Evolutionary conservation across 768 basidiomycete species (phyloP).

Genomic region (Grammothele lineata): DNA sequence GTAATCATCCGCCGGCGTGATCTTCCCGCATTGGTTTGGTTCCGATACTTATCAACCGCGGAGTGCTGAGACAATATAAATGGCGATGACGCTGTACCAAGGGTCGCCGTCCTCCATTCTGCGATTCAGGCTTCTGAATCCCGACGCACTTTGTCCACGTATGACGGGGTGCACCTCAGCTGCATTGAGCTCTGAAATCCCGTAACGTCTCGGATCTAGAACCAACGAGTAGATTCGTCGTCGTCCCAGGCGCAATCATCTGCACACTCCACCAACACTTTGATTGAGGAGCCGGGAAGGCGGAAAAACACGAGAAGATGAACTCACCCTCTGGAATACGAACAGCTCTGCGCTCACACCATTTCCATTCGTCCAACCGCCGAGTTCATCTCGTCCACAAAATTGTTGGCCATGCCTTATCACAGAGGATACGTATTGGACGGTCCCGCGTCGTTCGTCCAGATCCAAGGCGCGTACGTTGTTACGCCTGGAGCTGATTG

Average conservation of each 20-base stretch:
- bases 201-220: slow-evolving; percentile 30
- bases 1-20: too few relatives aligned
- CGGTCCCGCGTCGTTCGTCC: slow-evolving; percentile 53
- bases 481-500: slow-evolving; percentile 44
- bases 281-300: neutral
- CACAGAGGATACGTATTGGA: slow-evolving; percentile 51
- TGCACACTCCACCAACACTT: slow-evolving; percentile 7
- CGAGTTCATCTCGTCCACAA: slow-evolving; percentile 55
- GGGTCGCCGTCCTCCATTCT: too few relatives aligned
- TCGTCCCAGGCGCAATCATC: slow-evolving; percentile 32
- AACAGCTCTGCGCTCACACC: slow-evolving; percentile 58
- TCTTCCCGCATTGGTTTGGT: too few relatives aligned
- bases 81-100: too few relatives aligned
- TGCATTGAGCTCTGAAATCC: slow-evolving; percentile 28
- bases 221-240: slow-evolving; percentile 28
- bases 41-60: too few relatives aligned
- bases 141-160: slow-evolving; percentile 25
- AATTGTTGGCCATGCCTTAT: slow-evolving; percentile 40
- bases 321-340: slow-evolving; percentile 60
- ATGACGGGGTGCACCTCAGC: slow-evolving; percentile 33
- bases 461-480: slow-evolving; percentile 64
- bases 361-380: slow-evolving; percentile 56
- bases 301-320: neutral
- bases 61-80: too few relatives aligned
- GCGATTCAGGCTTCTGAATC: too few relatives aligned